These are phyloP conservation scores for Beta corolliflora DNA, from an alignment of 179 eudicot genomes.

Conservation along the genomic window DNA sequence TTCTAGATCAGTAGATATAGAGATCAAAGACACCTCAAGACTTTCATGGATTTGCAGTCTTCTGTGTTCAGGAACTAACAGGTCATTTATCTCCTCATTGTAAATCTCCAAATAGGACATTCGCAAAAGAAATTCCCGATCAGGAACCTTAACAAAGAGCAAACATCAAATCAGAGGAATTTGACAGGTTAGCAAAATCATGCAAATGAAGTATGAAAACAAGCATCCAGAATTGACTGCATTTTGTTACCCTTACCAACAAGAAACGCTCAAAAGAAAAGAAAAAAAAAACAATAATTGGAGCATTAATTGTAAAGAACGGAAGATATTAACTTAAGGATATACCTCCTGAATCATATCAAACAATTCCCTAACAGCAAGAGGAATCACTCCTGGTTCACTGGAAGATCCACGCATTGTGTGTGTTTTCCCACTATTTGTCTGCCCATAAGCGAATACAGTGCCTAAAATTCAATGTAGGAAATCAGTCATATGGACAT, in stretches of 20 bases:
- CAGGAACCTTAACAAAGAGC: slow-evolving; percentile 50
- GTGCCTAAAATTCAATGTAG: slow-evolving; percentile 57
- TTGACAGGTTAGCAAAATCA: slow-evolving; percentile 5
- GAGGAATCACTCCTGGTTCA: slow-evolving; percentile 95
- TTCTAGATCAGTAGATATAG: not conserved
- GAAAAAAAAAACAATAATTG: not conserved
- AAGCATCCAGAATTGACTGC: not conserved
- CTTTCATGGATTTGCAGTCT: slow-evolving; percentile 93
- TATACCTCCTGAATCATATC: slow-evolving; percentile 73
- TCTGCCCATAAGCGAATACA: slow-evolving; percentile 98
- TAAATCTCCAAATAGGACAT: slow-evolving; percentile 99
- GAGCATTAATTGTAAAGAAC: not conserved
- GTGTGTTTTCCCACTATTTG: slow-evolving; percentile 96
- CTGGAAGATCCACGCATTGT: slow-evolving; percentile 83
- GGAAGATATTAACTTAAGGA: not conserved
- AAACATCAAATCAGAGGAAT: slow-evolving; percentile 10
- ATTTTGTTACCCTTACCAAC: not conserved
- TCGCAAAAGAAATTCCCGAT: slow-evolving; percentile 84
- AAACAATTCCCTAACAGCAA: slow-evolving; percentile 78
- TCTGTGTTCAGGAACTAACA: slow-evolving; percentile 88
- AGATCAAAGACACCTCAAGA: slow-evolving; percentile 56
- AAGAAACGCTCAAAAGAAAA: not conserved
- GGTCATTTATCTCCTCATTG: slow-evolving; percentile 93
- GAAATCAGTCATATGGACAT: slow-evolving; percentile 5
- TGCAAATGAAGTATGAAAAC: not conserved